These are phyloP conservation scores for Rutstroemia sp. DNA, from an alignment of 2,329 filamentous ascomycete species.

Conservation along the genomic window DNA sequence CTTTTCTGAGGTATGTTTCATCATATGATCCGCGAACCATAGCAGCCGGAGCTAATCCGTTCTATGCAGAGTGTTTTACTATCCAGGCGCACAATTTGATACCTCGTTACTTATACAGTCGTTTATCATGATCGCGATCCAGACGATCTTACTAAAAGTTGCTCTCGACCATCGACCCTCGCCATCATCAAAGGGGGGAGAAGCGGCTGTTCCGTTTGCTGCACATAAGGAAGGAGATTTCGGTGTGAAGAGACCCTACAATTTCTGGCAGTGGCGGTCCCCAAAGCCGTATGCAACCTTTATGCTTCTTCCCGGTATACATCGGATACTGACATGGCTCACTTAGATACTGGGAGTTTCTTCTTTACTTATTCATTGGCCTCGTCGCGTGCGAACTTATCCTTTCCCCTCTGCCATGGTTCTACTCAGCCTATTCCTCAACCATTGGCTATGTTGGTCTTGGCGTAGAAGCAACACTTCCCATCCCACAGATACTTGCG, in stretches of 20 bases:
- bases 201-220: constrained; percentile 55
- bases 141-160: constrained; percentile 57
- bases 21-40: neutral
- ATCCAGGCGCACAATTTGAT: constrained; percentile 59
- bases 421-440: constrained; percentile 60
- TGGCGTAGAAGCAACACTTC: constrained; percentile 72
- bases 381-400: constrained; percentile 61
- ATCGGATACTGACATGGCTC: constrained; percentile 1
- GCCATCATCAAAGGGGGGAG: constrained; percentile 52
- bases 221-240: constrained; percentile 28
- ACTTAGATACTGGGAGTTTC: constrained; percentile 67
- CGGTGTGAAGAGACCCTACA: constrained; percentile 54
- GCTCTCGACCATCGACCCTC: constrained; percentile 60
- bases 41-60: neutral
- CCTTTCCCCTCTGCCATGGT: constrained; percentile 46
- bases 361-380: constrained; percentile 57
- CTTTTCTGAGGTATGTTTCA: constrained; percentile 49
- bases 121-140: constrained; percentile 57
- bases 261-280: constrained; percentile 78
- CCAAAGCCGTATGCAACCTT: constrained; percentile 49
- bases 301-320: neutral
- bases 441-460: constrained; percentile 70
- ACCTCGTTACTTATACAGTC: constrained; percentile 56
- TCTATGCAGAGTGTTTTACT: constrained; percentile 56
- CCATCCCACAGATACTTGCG: constrained; percentile 68